Evolutionary conservation across 2,329 filamentous ascomycete species (phyloP), one percentile per base, ranked within the genome.

Genomic region (Apiospora saccharicola): DNA sequence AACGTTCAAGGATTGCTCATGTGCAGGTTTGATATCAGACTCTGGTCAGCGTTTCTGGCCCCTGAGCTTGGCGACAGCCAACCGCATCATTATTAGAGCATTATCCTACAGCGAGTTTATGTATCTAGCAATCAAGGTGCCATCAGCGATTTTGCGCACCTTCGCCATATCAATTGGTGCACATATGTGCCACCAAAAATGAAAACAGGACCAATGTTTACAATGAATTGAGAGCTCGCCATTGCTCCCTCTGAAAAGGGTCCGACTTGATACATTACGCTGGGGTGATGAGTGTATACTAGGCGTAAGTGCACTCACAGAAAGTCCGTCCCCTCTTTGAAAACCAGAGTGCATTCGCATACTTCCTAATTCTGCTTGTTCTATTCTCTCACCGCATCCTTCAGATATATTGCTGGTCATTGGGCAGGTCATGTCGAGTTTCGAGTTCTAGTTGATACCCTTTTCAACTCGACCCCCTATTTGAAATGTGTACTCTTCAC

Each of bases 101-200:
- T 64, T 34, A 64, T 41, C 34, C 10, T 64, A 41, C 57, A 64
- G 57, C 57, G 57, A n/a, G n/a, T 41, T 64, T 64, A 41, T 34
- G 57, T 64, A 41, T 64, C 57, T 64, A 41, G 30, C 22, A 64
- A 41, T 64, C 2, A 19, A 41, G 57, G 57, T 64, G 57, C 57
- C 34, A 64, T n/a, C 10, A 64, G 30, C 57, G 57, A 64, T 64
- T 41, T 34, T 41, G 22, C 4, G 30, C 57, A 64, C 57, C 57
- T 41, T 41, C 19, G 41, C 19, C 1, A 7, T 34, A 41, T 19
- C 3, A 41, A 22, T n/a, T 64, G 41, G 57, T 8, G 19, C 57
- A 64, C 34, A n/a, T 13, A 3, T 22, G 57, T 64, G 57, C 34
- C 57, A 8, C 34, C 41, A 37, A 64, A 64, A 41, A 64, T 41